A percentile compares a stretch with the other conserved stretches of the same genome.
Evolutionary conservation across 345 rosid genomes (phyloP).

Genomic region (Barbarea vulgaris): DNA sequence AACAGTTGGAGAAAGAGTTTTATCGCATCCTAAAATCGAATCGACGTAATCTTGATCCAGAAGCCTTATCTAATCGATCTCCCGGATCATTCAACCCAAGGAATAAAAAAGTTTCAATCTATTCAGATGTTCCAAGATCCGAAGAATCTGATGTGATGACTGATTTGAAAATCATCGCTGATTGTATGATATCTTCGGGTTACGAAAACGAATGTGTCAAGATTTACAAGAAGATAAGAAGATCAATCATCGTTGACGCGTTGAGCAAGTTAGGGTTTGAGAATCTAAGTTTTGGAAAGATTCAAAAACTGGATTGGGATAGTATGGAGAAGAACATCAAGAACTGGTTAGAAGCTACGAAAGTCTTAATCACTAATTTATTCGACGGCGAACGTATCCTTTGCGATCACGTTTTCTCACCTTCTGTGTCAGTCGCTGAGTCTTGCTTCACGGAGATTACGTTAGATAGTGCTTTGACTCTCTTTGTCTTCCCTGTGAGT

Average conservation of each 20-base stretch:
- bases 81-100: conserved; percentile 23
- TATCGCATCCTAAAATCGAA: conserved; percentile 59
- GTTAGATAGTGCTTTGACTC: conserved; percentile 63
- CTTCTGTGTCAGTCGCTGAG: conserved; percentile 56
- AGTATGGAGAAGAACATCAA: conserved; percentile 59
- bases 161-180: conserved; percentile 72
- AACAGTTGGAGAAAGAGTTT: conserved; percentile 67
- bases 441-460: conserved; percentile 72
- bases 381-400: conserved; percentile 68
- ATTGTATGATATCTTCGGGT: conserved; percentile 84
- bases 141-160: conserved; percentile 51
- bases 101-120: background rate
- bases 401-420: conserved; percentile 66
- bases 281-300: conserved; percentile 44
- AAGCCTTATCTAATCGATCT: conserved; percentile 53
- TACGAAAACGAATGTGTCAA: conserved; percentile 66
- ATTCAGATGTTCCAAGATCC: conserved; percentile 30
- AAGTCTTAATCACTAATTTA: conserved; percentile 49
- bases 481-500: conserved; percentile 68
- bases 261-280: conserved; percentile 65
- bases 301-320: conserved; percentile 79
- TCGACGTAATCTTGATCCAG: conserved; percentile 52
- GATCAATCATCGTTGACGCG: conserved; percentile 70
- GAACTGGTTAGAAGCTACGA: conserved; percentile 60
- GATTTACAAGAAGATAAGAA: conserved; percentile 60